These are phyloP conservation scores for Plasmodium vinckei DNA, from an alignment of 169 alveolate genomes.

Conservation along the genomic window DNA sequence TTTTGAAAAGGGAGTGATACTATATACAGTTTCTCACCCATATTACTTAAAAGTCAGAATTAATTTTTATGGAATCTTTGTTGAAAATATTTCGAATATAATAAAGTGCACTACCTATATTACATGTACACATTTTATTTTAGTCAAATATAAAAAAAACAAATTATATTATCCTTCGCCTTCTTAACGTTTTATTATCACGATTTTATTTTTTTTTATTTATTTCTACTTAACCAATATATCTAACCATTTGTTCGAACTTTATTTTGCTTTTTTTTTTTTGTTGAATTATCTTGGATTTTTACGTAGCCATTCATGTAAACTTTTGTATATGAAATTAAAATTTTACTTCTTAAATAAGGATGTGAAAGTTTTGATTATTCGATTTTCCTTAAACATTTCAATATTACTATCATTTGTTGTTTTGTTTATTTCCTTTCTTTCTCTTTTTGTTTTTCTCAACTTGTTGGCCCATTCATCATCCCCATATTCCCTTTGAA, in stretches of 20 bases:
- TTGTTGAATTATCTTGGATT: too few relatives aligned
- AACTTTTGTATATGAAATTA: not conserved
- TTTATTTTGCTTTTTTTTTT: too few relatives aligned
- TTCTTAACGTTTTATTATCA: not conserved
- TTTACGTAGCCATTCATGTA: not conserved
- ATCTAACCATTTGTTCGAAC: not conserved
- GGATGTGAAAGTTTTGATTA: conserved; percentile 46
- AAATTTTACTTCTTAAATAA: conserved; percentile 35
- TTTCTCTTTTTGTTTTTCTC: conserved; percentile 42
- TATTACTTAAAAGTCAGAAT: too few relatives aligned
- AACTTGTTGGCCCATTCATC: conserved; percentile 67
- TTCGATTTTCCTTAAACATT: not conserved
- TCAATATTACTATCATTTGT: conserved; percentile 1
- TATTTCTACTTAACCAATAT: not conserved
- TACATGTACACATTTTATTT: not conserved
- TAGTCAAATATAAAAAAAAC: not conserved
- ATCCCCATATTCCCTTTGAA: conserved; percentile 52
- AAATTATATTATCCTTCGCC: not conserved
- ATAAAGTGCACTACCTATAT: not conserved
- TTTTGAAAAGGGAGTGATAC: conserved; percentile 9
- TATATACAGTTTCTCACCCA: too few relatives aligned
- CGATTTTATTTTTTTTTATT: not conserved
- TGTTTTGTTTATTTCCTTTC: not conserved
- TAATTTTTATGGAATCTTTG: too few relatives aligned
- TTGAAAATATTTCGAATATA: too few relatives aligned